Conservation (phyloP, 2,329 filamentous ascomycete genomes). For the Ophiostoma novo-ulmi region DNA sequence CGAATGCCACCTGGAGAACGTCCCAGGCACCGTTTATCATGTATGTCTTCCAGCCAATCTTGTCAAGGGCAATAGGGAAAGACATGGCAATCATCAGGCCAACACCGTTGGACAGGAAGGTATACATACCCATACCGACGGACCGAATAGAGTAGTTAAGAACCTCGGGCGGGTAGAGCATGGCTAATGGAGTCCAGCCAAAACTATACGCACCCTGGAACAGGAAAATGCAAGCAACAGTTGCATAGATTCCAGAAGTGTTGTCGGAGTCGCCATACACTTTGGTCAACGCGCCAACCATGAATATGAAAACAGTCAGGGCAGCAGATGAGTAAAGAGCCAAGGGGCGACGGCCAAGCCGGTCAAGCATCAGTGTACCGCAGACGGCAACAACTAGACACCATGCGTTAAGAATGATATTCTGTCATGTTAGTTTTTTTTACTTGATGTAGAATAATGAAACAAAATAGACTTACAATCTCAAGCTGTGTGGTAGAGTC, state of each 20-base stretch:
- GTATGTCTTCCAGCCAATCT: slow-evolving; percentile 48
- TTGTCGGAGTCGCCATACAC: slow-evolving; percentile 13
- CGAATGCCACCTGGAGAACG: slow-evolving; percentile 37
- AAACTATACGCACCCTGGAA: slow-evolving; percentile 50
- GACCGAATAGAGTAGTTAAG: slow-evolving; percentile 38
- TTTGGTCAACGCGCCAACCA: slow-evolving; percentile 35
- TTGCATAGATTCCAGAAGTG: slow-evolving; percentile 23
- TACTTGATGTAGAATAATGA: too few relatives aligned
- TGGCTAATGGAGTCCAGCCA: slow-evolving; percentile 45
- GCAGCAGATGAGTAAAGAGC: background rate
- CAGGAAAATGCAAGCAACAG: slow-evolving; percentile 49
- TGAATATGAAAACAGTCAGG: slow-evolving; percentile 30
- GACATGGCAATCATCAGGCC: slow-evolving; percentile 43
- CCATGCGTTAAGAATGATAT: slow-evolving; percentile 23
- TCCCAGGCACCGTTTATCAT: slow-evolving; percentile 45
- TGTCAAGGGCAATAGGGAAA: slow-evolving; percentile 42
- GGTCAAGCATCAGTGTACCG: slow-evolving; percentile 29
- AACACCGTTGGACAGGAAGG: slow-evolving; percentile 39
- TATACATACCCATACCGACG: slow-evolving; percentile 43
- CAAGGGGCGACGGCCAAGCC: slow-evolving; percentile 27
- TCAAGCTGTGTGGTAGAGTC: slow-evolving; percentile 19
- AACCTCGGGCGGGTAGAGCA: slow-evolving; percentile 42
- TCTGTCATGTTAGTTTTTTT: slow-evolving; percentile 1
- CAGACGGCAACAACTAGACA: slow-evolving; percentile 25
- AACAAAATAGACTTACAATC: slow-evolving; percentile 13